A percentile compares a stretch with the other conserved stretches of the same genome.
Conservation (phyloP, 2,329 filamentous ascomycete species). For the Chrysoporthe deuterocubensis region DNA sequence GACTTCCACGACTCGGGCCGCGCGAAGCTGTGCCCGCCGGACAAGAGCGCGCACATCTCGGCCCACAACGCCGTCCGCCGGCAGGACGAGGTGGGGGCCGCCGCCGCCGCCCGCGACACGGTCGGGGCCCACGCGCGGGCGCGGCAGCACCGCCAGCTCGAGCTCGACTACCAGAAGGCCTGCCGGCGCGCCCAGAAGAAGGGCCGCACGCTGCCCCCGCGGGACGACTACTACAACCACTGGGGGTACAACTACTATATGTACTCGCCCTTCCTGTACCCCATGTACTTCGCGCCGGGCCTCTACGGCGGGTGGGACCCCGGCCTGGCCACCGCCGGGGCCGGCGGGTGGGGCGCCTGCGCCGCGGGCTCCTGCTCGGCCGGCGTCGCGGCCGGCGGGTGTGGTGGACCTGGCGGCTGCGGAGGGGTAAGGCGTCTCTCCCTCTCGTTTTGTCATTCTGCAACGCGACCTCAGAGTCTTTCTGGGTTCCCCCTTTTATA, state of each 20-base stretch:
- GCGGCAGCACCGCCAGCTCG: conserved; percentile 43
- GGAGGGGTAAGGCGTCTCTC: conserved; percentile 33
- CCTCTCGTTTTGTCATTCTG: neutral
- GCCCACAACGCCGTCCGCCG: conserved; percentile 68
- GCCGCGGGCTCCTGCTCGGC: conserved; percentile 54
- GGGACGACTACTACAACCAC: conserved; percentile 55
- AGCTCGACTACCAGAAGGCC: conserved; percentile 62
- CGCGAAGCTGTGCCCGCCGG: conserved; percentile 54
- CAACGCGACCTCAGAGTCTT: too few relatives aligned
- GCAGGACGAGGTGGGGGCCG: conserved; percentile 15
- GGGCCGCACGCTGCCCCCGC: conserved; percentile 50
- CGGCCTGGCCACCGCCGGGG: conserved; percentile 38
- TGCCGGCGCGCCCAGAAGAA: conserved; percentile 53
- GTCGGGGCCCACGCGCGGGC: conserved; percentile 43
- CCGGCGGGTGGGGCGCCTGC: conserved; percentile 47
- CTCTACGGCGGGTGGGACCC: conserved; percentile 53
- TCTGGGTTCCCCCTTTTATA: too few relatives aligned
- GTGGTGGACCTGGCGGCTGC: conserved; percentile 47
- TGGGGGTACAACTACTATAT: conserved; percentile 59
- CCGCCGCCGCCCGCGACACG: conserved; percentile 35
- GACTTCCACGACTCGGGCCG: conserved; percentile 53
- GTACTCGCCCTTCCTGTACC: conserved; percentile 52
- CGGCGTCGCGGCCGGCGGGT: conserved; percentile 48
- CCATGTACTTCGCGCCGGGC: conserved; percentile 47
- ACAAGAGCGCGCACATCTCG: conserved; percentile 71